Percentiles rank a stretch among this genome's conserved stretches.
phyloP scores from a whole-genome alignment of 176 grass and related monocot species.

The Rhipidocladum racemiflorum region DNA sequence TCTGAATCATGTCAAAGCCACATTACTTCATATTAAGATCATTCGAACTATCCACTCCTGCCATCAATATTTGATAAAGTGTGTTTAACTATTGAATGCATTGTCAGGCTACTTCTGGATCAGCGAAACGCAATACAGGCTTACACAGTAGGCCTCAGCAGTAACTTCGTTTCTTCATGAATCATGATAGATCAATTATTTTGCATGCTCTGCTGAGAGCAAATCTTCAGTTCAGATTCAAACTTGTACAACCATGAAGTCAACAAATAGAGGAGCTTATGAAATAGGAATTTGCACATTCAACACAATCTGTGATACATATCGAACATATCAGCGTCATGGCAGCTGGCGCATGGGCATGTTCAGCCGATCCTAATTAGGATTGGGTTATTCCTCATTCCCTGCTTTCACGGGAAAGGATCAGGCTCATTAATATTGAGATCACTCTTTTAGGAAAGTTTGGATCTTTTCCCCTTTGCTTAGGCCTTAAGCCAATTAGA shows the following conservation, averaged over 20 bases:
- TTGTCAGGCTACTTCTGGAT: not conserved
- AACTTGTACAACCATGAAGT: slow-evolving; percentile 4
- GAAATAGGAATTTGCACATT: not conserved
- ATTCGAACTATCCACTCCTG: not conserved
- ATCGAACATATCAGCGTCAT: no score
- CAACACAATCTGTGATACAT: no score
- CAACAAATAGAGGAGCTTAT: slow-evolving; percentile 11
- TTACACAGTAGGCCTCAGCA: not conserved
- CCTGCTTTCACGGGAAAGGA: no score
- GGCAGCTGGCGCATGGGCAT: no score
- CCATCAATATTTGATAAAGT: not conserved
- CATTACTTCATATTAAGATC: not conserved
- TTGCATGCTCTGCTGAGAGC: slow-evolving; percentile 12
- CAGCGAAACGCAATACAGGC: not conserved
- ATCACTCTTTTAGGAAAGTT: no score
- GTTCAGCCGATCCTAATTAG: no score
- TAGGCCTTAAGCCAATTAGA: no score
- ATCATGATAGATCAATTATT: slow-evolving; percentile 14
- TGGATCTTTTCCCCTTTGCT: no score
- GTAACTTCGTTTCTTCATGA: slow-evolving; percentile 20
- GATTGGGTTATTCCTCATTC: no score
- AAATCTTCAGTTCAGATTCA: not conserved
- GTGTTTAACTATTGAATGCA: slow-evolving; percentile 23
- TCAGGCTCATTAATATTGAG: no score
- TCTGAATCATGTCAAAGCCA: slow-evolving; percentile 1